These are phyloP conservation scores for Cryphonectria nitschkei DNA, from an alignment of 2,329 filamentous ascomycete genomes.

Conservation along the genomic window DNA sequence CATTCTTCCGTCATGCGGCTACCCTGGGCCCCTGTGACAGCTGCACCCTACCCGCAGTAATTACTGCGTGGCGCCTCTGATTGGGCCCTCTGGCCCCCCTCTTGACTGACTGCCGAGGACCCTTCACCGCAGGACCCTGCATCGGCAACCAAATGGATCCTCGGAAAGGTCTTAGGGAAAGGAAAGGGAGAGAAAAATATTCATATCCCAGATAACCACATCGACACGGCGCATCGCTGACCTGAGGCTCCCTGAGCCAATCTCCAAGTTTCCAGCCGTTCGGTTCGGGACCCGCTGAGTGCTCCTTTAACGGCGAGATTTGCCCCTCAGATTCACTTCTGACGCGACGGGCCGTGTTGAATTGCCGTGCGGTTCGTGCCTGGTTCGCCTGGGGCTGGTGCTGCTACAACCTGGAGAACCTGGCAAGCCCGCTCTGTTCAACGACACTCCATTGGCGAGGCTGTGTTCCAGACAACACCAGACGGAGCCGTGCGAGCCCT, in stretches of 20 bases:
- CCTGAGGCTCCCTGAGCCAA: not conserved
- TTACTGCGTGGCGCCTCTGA: constrained; percentile 6
- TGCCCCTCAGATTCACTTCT: not conserved
- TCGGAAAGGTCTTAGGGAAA: not conserved
- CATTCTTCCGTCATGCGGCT: constrained; percentile 26
- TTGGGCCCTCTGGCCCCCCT: constrained; percentile 12
- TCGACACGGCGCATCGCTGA: not conserved
- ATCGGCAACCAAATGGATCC: not conserved
- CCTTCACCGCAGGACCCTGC: constrained; percentile 8
- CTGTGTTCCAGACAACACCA: constrained; percentile 8
- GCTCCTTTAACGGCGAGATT: not conserved
- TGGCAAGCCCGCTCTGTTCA: not conserved
- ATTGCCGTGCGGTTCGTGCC: not conserved
- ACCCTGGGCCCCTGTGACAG: not conserved
- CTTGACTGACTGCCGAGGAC: not conserved
- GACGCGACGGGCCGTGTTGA: constrained; percentile 3
- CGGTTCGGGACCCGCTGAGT: not conserved
- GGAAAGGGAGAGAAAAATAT: not conserved
- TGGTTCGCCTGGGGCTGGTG: not conserved
- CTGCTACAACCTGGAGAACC: not conserved
- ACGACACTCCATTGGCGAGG: constrained; percentile 20
- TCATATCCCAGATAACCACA: not conserved
- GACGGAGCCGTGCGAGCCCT: constrained; percentile 18
- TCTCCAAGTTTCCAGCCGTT: not conserved
- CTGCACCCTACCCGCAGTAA: not conserved